These are phyloP conservation scores for Suaeda aralocaspica DNA, from an alignment of 148 eudicot species.

Conservation along the genomic window DNA sequence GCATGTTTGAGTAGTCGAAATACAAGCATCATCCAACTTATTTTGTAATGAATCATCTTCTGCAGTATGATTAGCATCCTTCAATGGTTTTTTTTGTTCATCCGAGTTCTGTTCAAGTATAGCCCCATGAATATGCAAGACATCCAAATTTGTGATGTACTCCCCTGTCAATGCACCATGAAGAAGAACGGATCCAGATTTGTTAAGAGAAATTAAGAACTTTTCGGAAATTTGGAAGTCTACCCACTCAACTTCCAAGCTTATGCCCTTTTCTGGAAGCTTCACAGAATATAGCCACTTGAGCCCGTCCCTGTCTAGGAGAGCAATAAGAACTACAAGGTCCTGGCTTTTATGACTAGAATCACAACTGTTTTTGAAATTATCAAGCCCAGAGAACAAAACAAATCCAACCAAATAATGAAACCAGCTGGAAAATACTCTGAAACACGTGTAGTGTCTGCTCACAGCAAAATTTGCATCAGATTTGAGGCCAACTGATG, in stretches of 20 bases:
- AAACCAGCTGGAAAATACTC: constrained; percentile 66
- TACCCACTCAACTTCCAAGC: constrained; percentile 53
- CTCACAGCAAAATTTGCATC: constrained; percentile 26
- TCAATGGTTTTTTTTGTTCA: constrained; percentile 23
- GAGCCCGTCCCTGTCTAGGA: constrained; percentile 49
- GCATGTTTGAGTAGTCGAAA: constrained; percentile 19
- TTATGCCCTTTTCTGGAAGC: constrained; percentile 42
- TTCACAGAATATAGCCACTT: constrained; percentile 73
- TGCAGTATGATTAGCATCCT: constrained; percentile 22
- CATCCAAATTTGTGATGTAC: constrained; percentile 44
- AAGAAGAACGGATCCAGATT: constrained; percentile 51
- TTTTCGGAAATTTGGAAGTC: constrained; percentile 74
- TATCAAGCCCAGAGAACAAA: constrained; percentile 30
- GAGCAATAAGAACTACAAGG: constrained; percentile 49
- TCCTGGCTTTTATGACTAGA: constrained; percentile 24
- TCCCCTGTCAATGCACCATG: constrained; percentile 62
- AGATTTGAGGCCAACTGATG: constrained; percentile 20
- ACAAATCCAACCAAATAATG: constrained; percentile 68
- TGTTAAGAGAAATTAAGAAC: constrained; percentile 71
- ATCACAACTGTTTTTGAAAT: constrained; percentile 23
- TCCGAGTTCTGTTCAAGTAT: constrained; percentile 27
- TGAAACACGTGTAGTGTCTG: constrained; percentile 45
- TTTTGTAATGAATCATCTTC: constrained; percentile 19
- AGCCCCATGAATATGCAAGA: constrained; percentile 40
- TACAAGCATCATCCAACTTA: constrained; percentile 23